phyloP scores from a whole-genome alignment of 2,329 filamentous ascomycete species.

The Metarhizium rileyi region DNA sequence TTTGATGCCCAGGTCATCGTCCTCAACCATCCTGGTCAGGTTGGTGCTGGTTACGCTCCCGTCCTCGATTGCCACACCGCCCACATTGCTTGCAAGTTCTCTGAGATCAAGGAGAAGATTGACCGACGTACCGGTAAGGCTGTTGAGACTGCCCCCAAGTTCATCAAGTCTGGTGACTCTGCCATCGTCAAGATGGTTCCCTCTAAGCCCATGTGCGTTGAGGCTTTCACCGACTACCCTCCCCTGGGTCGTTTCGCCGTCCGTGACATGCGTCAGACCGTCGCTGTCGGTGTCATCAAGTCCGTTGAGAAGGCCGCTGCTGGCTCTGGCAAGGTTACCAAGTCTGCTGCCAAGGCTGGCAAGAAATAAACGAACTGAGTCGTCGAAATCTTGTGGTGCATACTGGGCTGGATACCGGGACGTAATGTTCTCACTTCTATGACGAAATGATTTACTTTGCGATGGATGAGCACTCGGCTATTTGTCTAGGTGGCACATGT shows the following conservation, averaged over 20 bases:
- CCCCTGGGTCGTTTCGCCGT: constrained; percentile 99
- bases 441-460: constrained; percentile 34
- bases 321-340: constrained; percentile 56
- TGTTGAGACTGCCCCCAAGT: constrained; percentile 86
- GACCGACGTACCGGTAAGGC: constrained; percentile 99
- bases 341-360: constrained; percentile 62
- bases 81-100: constrained; percentile 99
- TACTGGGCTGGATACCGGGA: constrained; percentile 15
- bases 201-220: constrained; percentile 99
- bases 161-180: constrained; percentile 99
- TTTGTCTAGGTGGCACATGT: constrained; percentile 29
- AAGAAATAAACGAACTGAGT: constrained; percentile 54
- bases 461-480: constrained; percentile 34
- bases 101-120: constrained; percentile 99
- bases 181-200: constrained; percentile 99
- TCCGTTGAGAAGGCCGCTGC: constrained; percentile 56
- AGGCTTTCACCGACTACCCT: constrained; percentile 99
- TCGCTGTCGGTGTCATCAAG: constrained; percentile 95
- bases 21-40: constrained; percentile 99
- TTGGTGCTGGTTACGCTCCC: constrained; percentile 97
- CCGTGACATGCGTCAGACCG: constrained; percentile 93
- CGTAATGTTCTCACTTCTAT: constrained; percentile 33
- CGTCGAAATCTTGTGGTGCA: constrained; percentile 16
- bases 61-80: constrained; percentile 99
- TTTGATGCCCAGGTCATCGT: constrained; percentile 99